Base-by-base conservation (phyloP, 208 protist species). In the Crithidia mellificae region DNA sequence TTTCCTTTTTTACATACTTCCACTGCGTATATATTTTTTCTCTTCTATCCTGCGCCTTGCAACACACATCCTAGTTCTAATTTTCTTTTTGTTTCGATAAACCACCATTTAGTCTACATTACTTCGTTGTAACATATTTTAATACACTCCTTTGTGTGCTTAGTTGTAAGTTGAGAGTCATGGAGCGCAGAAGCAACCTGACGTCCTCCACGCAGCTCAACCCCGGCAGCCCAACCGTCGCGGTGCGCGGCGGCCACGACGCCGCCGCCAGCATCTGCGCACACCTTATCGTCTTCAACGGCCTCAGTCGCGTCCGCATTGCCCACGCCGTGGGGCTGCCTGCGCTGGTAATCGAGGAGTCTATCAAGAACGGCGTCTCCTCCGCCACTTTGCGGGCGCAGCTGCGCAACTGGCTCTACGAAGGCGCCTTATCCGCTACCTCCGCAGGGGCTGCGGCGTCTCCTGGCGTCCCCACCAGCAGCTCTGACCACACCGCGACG, bases 341-440 rank as follows among this genome's bases (percentile, higher is more conserved):
- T 1, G 66, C 77, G 17, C 61, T 94, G 39, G 81, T 92, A 4
- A 66, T 96, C 1, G 86, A 96, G 76, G 80, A 92, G 75, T 87
- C 72, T 30, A 83, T 96, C 43, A 75, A 82, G 20, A 91, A 90
- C 49, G 79, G 80, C 19, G 78, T 81, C 19, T 87, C 88, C 7
- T 91, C 88, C 7, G 63, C 70, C 3, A 77, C 77, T 19, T 69
- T 96, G 36, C 85, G 83, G 11, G 47, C 55, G 7, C 87, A 92
- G 58, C 72, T 96, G 47, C 56, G 68, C 17, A 75, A 71, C 46
- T 96, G 87, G 85, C 58, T 94, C 19, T 63, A 79, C 38, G 86
- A 92, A 41, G 52, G 61, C 44, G 38, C 32, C 11, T 29, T 46
- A 0, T 49, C 70, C 0, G 41, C 51, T 6, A 20, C 14, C 2